A percentile compares a stretch with the other conserved stretches of the same genome.
phyloP scores from a whole-genome alignment of 1,284 basidiomycete genomes.

The Amylostereum areolatum region DNA sequence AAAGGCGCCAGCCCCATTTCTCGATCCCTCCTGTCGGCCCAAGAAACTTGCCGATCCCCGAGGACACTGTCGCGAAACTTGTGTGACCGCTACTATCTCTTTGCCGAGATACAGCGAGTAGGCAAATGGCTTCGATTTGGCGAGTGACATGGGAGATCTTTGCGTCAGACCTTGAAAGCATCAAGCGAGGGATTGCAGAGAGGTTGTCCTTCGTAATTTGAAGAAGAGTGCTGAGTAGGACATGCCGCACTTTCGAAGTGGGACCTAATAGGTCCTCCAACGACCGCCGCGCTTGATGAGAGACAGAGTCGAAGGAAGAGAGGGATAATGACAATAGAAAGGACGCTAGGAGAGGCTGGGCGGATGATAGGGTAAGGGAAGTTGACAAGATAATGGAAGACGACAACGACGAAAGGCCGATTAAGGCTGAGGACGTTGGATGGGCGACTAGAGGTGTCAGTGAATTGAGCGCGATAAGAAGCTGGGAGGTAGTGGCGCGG shows the following conservation, averaged over 20 bases:
- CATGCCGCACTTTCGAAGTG: slow-evolving; percentile 33
- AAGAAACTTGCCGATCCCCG: slow-evolving; percentile 61
- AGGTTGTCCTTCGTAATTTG: slow-evolving; percentile 59
- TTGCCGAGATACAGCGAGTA: slow-evolving; percentile 29
- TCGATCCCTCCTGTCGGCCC: slow-evolving; percentile 82
- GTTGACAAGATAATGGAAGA: slow-evolving; percentile 47
- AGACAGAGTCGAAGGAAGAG: slow-evolving; percentile 50
- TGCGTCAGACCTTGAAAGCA: slow-evolving; percentile 63
- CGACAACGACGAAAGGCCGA: slow-evolving; percentile 52
- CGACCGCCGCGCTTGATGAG: slow-evolving; percentile 37
- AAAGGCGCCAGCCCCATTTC: slow-evolving; percentile 81
- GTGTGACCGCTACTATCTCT: slow-evolving; percentile 11
- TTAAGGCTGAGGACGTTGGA: slow-evolving; percentile 57
- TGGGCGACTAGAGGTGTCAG: slow-evolving; percentile 58
- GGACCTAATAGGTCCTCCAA: slow-evolving; percentile 42
- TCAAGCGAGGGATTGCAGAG: slow-evolving; percentile 67
- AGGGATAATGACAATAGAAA: slow-evolving; percentile 60
- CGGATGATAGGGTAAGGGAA: slow-evolving; percentile 55
- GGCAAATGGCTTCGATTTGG: slow-evolving; percentile 68
- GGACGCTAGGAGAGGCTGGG: slow-evolving; percentile 60
- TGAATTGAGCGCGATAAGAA: slow-evolving; percentile 62
- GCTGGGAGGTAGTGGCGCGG: slow-evolving; percentile 57
- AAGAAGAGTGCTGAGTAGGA: slow-evolving; percentile 47
- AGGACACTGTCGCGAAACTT: slow-evolving; percentile 36
- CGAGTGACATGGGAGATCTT: slow-evolving; percentile 64